Percentiles rank a stretch among this genome's conserved stretches.
These are phyloP conservation scores for Nakazawaea ernobii DNA, from an alignment of 805 yeast species.

Conservation along the genomic window DNA sequence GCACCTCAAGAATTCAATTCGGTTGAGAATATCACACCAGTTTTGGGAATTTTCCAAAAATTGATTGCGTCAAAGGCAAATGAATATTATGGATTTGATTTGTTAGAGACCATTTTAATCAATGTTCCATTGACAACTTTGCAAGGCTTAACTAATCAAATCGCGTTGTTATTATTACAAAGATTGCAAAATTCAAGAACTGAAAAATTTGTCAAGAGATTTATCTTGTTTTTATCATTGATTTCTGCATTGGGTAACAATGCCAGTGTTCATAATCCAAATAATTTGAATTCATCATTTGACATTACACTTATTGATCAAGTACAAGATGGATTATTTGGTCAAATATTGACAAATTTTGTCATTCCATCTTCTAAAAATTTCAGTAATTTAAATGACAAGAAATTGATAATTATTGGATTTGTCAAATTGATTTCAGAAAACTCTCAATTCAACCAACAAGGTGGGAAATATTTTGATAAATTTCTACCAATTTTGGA, in stretches of 20 bases:
- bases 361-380: constrained; percentile 44
- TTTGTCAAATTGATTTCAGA: constrained; percentile 37
- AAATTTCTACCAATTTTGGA: constrained; percentile 38
- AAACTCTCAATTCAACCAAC: constrained; percentile 19
- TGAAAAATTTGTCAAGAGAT: constrained; percentile 69
- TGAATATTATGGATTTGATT: constrained; percentile 80
- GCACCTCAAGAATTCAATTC: constrained; percentile 34
- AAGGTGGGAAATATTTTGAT: constrained; percentile 34
- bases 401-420: constrained; percentile 44
- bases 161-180: constrained; percentile 71
- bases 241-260: constrained; percentile 23
- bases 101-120: constrained; percentile 63
- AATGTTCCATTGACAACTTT: constrained; percentile 46
- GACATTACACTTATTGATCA: constrained; percentile 60
- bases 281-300: constrained; percentile 33
- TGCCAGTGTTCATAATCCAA: constrained; percentile 16
- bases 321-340: constrained; percentile 59
- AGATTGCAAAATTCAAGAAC: constrained; percentile 78
- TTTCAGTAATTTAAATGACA: constrained; percentile 34
- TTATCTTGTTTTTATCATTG: constrained; percentile 54
- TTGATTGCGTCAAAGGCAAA: constrained; percentile 78
- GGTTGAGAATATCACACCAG: constrained; percentile 53
- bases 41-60: constrained; percentile 95
- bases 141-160: constrained; percentile 55
- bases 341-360: constrained; percentile 42